A percentile compares a stretch with the other conserved stretches of the same genome.
These are phyloP conservation scores for Phoma sp. DNA, from an alignment of 2,329 filamentous ascomycete genomes.

Conservation along the genomic window DNA sequence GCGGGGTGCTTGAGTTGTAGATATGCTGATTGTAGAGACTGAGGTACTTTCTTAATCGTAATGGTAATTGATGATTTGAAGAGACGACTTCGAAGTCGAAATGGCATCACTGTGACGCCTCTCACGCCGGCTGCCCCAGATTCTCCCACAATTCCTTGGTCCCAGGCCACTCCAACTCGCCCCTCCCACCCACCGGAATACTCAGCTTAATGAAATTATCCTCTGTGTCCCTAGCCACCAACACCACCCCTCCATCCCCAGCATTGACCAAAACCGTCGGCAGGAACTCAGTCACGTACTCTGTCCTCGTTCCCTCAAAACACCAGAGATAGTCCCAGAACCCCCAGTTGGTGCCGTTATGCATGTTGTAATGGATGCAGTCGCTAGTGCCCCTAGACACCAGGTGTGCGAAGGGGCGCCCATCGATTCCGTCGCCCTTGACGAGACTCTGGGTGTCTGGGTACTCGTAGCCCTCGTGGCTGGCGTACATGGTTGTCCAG, in stretches of 20 bases:
- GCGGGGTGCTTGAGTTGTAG: too few species aligned
- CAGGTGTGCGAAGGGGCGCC: slow-evolving; percentile 10
- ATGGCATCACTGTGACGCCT: too few species aligned
- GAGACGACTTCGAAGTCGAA: too few species aligned
- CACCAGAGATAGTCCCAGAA: slow-evolving; percentile 3
- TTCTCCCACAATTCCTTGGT: slow-evolving; percentile 3
- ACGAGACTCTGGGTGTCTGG: slow-evolving; percentile 17
- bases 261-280: slow-evolving; percentile 1
- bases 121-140: neutral
- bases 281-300: slow-evolving; percentile 1
- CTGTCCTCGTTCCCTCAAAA: neutral
- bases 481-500: slow-evolving; percentile 9
- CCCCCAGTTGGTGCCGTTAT: slow-evolving; percentile 14
- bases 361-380: slow-evolving; percentile 13
- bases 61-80: neutral
- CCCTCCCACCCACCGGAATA: neutral
- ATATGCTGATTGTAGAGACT: too few species aligned
- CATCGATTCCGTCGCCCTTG: slow-evolving; percentile 2
- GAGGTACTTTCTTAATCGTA: neutral
- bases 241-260: neutral
- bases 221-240: neutral
- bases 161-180: neutral
- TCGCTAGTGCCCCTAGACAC: slow-evolving; percentile 13
- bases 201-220: neutral
- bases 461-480: slow-evolving; percentile 17